Percentiles rank a stretch among this genome's conserved stretches.
These are phyloP conservation scores for Gomphus bonarii DNA, from an alignment of 1,284 basidiomycete genomes.

Conservation along the genomic window DNA sequence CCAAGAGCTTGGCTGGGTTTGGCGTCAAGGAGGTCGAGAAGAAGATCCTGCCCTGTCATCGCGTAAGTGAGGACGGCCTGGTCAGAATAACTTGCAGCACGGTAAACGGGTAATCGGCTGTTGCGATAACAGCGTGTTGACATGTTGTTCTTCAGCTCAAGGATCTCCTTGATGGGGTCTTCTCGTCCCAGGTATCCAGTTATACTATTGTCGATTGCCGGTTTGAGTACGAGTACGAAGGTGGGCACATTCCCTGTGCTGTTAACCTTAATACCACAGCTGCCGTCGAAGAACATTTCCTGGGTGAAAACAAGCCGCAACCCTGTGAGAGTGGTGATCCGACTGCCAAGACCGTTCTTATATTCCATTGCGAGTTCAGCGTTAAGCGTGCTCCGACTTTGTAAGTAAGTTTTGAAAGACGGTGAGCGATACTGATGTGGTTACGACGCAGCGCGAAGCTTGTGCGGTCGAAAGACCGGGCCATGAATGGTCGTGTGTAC, in stretches of 20 bases:
- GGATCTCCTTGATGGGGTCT: slow-evolving; percentile 65
- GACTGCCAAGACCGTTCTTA: slow-evolving; percentile 69
- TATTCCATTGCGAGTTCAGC: slow-evolving; percentile 99
- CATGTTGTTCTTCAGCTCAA: slow-evolving; percentile 49
- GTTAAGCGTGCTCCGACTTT: slow-evolving; percentile 92
- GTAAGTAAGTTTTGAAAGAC: slow-evolving; percentile 37
- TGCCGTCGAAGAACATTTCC: slow-evolving; percentile 73
- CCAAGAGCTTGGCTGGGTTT: slow-evolving; percentile 56
- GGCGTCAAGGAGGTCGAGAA: slow-evolving; percentile 89
- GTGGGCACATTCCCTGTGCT: slow-evolving; percentile 89
- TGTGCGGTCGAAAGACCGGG: slow-evolving; percentile 83
- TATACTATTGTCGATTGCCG: slow-evolving; percentile 92
- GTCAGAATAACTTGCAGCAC: slow-evolving; percentile 84
- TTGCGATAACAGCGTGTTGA: slow-evolving; percentile 1
- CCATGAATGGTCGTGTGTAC: slow-evolving; percentile 79
- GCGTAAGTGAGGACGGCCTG: slow-evolving; percentile 88
- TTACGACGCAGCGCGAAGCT: slow-evolving; percentile 69
- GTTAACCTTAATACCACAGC: slow-evolving; percentile 85
- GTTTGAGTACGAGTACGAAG: slow-evolving; percentile 93
- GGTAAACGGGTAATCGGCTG: slow-evolving; percentile 33
- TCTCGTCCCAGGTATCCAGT: slow-evolving; percentile 48
- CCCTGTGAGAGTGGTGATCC: slow-evolving; percentile 77
- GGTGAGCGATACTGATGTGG: slow-evolving; percentile 1
- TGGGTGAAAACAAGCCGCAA: slow-evolving; percentile 54
- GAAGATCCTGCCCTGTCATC: slow-evolving; percentile 90